These are phyloP conservation scores for Stemphylium vesicarium DNA, from an alignment of 2,329 filamentous ascomycete species.

Conservation along the genomic window DNA sequence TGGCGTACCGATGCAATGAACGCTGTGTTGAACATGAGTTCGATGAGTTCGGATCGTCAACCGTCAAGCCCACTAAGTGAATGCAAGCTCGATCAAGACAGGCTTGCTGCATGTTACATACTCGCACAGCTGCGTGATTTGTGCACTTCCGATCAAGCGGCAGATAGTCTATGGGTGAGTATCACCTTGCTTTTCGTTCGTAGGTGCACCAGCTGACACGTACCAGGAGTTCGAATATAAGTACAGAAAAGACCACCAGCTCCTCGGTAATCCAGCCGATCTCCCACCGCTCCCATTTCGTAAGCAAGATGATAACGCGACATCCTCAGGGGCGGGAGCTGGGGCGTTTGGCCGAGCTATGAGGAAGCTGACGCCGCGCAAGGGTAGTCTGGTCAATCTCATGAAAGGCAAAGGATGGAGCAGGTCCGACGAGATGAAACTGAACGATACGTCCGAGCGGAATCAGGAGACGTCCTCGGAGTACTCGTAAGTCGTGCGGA, in stretches of 20 bases:
- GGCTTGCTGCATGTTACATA: slow-evolving; percentile 36
- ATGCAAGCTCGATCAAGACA: slow-evolving; percentile 35
- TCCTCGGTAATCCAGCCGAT: slow-evolving; percentile 28
- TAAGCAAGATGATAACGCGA: slow-evolving; percentile 28
- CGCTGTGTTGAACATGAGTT: slow-evolving; percentile 21
- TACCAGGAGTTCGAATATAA: slow-evolving; percentile 43
- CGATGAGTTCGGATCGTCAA: slow-evolving; percentile 7
- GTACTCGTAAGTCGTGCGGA: background rate
- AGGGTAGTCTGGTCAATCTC: slow-evolving; percentile 43
- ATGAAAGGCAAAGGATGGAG: slow-evolving; percentile 44
- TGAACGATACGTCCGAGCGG: slow-evolving; percentile 1
- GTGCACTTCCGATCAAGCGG: slow-evolving; percentile 36
- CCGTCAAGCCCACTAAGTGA: slow-evolving; percentile 24
- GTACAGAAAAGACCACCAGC: slow-evolving; percentile 39
- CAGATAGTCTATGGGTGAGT: slow-evolving; percentile 44
- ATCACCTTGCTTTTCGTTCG: too few relatives aligned
- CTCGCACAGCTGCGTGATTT: slow-evolving; percentile 41
- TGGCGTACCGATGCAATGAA: slow-evolving; percentile 44
- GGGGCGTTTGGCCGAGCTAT: slow-evolving; percentile 40
- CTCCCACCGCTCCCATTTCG: slow-evolving; percentile 21
- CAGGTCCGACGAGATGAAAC: slow-evolving; percentile 24
- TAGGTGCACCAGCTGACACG: background rate
- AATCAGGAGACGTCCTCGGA: slow-evolving; percentile 13
- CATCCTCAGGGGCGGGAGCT: slow-evolving; percentile 18
- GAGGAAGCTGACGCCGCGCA: slow-evolving; percentile 44